phyloP scores from a whole-genome alignment of 73 alveolate species.

The Stentor roeselii region DNA sequence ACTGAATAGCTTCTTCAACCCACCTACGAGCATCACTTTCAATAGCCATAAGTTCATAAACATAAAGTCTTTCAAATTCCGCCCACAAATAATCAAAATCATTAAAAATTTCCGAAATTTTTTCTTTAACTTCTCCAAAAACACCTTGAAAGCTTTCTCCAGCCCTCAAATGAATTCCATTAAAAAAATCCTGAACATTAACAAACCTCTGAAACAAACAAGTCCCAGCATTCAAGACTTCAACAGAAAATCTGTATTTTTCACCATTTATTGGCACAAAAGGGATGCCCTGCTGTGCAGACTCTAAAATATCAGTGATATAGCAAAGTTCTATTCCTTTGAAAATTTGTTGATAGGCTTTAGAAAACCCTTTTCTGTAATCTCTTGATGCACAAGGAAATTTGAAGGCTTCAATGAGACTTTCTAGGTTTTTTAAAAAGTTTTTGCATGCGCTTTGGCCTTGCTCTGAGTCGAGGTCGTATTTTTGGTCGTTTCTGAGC shows the following conservation, averaged over 20 bases:
- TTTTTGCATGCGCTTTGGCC: conserved; percentile 74
- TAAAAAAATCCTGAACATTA: conserved; percentile 28
- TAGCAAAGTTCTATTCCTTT: conserved; percentile 70
- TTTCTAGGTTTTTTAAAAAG: conserved; percentile 65
- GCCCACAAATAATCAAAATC: conserved; percentile 73
- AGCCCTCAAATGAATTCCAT: conserved; percentile 27
- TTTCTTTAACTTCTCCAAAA: conserved; percentile 35
- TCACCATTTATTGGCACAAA: conserved; percentile 74
- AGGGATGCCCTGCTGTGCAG: conserved; percentile 75
- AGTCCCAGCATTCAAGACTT: conserved; percentile 74
- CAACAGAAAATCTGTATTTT: conserved; percentile 67
- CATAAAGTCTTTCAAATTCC: conserved; percentile 63
- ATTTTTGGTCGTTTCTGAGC: conserved; percentile 48
- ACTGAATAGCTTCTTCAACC: conserved; percentile 63
- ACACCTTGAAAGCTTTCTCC: conserved; percentile 29
- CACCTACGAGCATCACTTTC: conserved; percentile 72
- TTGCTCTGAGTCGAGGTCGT: conserved; percentile 78
- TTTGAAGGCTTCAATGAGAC: conserved; percentile 55
- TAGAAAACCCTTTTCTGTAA: conserved; percentile 69
- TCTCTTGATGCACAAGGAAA: conserved; percentile 50
- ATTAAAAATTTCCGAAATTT: conserved; percentile 34
- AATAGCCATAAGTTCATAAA: conserved; percentile 61
- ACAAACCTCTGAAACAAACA: conserved; percentile 51
- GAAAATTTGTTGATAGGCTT: conserved; percentile 65
- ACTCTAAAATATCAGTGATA: conserved; percentile 71